These are phyloP conservation scores for Epicoccum nigrum DNA, from an alignment of 2,329 filamentous ascomycete species.

Conservation along the genomic window DNA sequence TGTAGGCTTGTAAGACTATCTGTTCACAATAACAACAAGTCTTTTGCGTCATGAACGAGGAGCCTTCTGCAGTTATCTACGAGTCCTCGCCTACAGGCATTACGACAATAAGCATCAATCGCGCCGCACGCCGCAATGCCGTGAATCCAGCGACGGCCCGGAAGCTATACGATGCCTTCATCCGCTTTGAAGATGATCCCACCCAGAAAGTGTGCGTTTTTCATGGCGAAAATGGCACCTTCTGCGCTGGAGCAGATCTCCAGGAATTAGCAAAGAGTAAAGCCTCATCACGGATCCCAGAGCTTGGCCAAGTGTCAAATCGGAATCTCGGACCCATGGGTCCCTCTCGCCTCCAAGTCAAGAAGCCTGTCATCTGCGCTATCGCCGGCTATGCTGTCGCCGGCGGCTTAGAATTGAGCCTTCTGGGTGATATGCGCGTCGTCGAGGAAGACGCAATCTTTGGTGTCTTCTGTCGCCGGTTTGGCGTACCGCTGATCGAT, in stretches of 20 bases:
- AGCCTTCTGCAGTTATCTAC: conserved; percentile 25
- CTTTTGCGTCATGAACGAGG: neutral
- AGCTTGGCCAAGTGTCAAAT: conserved; percentile 43
- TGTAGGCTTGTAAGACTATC: too few species aligned
- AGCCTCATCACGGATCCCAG: conserved; percentile 15
- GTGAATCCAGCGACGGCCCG: conserved; percentile 57
- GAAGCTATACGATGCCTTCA: conserved; percentile 56
- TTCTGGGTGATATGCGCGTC: conserved; percentile 61
- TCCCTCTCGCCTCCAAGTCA: conserved; percentile 57
- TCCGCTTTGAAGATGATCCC: conserved; percentile 57
- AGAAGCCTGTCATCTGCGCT: conserved; percentile 60
- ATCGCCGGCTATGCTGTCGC: conserved; percentile 62
- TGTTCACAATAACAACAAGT: neutral
- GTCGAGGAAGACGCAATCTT: conserved; percentile 61
- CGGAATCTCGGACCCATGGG: conserved; percentile 58
- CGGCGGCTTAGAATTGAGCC: conserved; percentile 59
- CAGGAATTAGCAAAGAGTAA: conserved; percentile 48
- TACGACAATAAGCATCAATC: conserved; percentile 62
- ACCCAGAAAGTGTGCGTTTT: conserved; percentile 61
- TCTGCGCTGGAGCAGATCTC: conserved; percentile 62
- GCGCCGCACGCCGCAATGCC: conserved; percentile 59
- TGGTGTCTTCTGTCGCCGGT: conserved; percentile 62
- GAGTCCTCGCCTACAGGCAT: conserved; percentile 49
- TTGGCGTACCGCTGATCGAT: conserved; percentile 59
- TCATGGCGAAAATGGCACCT: conserved; percentile 54